Conservation (phyloP, 352 stramenopile species). For the Globisporangium nunn region DNA sequence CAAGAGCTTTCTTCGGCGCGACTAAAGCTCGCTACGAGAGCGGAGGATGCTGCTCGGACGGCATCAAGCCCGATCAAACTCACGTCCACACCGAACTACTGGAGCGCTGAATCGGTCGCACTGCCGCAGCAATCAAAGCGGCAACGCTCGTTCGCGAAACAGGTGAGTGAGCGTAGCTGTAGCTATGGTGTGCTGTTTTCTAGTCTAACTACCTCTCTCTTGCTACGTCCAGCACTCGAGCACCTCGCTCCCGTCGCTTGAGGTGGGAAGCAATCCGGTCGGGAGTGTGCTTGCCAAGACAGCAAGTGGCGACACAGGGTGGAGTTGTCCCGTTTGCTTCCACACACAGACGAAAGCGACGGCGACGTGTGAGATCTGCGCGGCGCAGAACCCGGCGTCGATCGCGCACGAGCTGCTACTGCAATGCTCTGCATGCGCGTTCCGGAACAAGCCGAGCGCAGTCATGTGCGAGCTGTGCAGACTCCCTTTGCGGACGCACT, state of each 20-base stretch:
- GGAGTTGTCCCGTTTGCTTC: constrained; percentile 67
- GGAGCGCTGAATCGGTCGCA: no score
- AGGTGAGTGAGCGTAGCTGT: neutral
- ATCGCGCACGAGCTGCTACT: constrained; percentile 39
- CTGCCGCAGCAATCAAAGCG: neutral
- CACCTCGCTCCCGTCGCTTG: constrained; percentile 7
- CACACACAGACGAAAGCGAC: constrained; percentile 50
- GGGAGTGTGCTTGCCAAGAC: neutral
- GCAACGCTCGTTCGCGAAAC: neutral
- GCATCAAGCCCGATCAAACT: neutral
- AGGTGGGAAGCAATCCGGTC: neutral
- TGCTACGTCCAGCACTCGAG: constrained; percentile 1
- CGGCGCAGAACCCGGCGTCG: constrained; percentile 54
- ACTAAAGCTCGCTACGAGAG: neutral
- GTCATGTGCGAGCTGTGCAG: constrained; percentile 53
- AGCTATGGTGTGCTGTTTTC: neutral
- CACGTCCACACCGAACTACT: neutral
- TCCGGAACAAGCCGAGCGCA: constrained; percentile 45
- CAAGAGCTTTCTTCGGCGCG: constrained; percentile 9
- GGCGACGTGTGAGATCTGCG: constrained; percentile 62
- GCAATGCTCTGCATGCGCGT: constrained; percentile 58
- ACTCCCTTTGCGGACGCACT: constrained; percentile 19
- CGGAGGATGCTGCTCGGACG: neutral
- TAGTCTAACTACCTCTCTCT: neutral
- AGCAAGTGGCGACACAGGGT: constrained; percentile 9